Evolutionary conservation across 1,139 yeast species (phyloP).

Genomic region (Protomyces lactucae-debilis): DNA sequence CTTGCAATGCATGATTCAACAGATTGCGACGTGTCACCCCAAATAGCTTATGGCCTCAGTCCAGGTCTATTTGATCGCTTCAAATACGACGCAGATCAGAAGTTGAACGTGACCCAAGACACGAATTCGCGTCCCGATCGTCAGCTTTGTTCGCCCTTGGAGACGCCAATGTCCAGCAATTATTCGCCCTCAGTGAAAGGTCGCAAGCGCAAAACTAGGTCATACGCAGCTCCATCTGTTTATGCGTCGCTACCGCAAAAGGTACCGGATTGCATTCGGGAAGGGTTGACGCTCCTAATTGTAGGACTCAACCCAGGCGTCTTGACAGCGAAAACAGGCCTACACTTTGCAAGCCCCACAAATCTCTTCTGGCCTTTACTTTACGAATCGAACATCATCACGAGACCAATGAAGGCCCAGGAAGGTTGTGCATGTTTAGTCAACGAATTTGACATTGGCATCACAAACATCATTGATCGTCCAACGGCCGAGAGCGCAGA

Average conservation of each 20-base stretch:
- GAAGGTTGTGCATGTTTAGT: constrained; percentile 6
- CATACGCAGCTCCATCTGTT: constrained; percentile 34
- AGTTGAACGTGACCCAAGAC: too few species aligned
- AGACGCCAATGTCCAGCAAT: too few species aligned
- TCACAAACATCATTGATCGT: constrained; percentile 64
- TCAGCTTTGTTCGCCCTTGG: too few species aligned
- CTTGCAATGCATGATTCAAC: too few species aligned
- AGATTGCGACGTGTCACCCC: too few species aligned
- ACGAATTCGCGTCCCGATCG: too few species aligned
- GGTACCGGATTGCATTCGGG: constrained; percentile 41
- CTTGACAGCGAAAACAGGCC: constrained; percentile 58
- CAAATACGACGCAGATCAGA: background rate
- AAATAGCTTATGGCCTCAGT: background rate
- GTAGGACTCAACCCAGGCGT: constrained; percentile 75
- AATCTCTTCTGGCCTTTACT: constrained; percentile 67
- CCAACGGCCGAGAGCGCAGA: constrained; percentile 62
- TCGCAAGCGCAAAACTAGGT: constrained; percentile 25
- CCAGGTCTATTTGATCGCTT: background rate
- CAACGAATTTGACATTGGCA: constrained; percentile 53
- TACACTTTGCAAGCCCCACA: constrained; percentile 68
- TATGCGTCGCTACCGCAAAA: constrained; percentile 37
- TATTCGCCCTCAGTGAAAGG: too few species aligned
- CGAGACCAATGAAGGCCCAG: constrained; percentile 9
- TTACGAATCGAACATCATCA: constrained; percentile 50
- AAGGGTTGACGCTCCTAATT: constrained; percentile 48